Evolutionary conservation across 805 yeast genomes (phyloP).

Genomic region (Saccharomycopsis schoenii): DNA sequence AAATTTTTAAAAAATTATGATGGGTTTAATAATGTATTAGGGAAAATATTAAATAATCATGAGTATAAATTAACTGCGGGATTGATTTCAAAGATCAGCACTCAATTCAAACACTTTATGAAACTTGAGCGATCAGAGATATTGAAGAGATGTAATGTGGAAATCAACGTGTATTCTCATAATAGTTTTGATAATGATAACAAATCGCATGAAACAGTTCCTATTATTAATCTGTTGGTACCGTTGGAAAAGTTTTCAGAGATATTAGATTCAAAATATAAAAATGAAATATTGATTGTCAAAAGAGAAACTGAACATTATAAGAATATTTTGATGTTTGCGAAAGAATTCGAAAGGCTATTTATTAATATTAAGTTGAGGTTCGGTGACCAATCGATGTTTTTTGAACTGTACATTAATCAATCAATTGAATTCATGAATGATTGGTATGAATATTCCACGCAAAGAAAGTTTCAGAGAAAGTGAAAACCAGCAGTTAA

Average conservation of each 20-base stretch:
- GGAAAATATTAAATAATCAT: not conserved
- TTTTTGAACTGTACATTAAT: not conserved
- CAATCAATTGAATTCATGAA: not conserved
- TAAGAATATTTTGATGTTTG: not conserved
- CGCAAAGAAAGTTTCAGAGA: not conserved
- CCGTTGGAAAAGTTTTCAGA: not conserved
- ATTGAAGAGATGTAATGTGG: not conserved
- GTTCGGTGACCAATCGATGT: not conserved
- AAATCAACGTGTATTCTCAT: not conserved
- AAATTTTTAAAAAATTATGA: not conserved
- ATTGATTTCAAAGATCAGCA: not conserved
- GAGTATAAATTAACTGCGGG: conserved; percentile 2
- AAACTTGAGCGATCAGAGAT: not conserved
- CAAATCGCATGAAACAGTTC: not conserved
- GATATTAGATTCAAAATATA: not conserved
- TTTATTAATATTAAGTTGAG: not conserved
- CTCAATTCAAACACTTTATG: not conserved
- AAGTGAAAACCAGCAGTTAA: not conserved
- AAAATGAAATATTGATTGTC: not conserved
- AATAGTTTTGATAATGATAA: not conserved
- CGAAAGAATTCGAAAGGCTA: not conserved
- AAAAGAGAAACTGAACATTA: not conserved
- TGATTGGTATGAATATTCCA: not conserved
- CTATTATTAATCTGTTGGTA: not conserved
- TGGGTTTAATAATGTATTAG: not conserved